A percentile compares a stretch with the other conserved stretches of the same genome.
Evolutionary conservation across 352 stramenopile species (phyloP).

Genomic region (Peronosclerospora sorghi): DNA sequence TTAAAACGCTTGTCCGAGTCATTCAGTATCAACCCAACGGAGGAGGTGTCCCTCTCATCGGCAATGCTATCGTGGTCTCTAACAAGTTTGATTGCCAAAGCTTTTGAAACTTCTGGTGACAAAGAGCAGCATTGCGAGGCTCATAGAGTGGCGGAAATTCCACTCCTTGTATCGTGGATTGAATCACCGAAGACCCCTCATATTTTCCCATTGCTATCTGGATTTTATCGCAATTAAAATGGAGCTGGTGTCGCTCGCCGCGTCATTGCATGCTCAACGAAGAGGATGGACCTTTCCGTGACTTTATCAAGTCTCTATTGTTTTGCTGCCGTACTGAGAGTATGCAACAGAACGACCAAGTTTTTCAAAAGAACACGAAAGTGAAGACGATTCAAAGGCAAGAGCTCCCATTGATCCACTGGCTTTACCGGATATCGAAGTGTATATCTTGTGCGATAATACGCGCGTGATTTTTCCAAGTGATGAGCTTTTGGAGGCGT

Average conservation of each 20-base stretch:
- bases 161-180: conserved; percentile 24
- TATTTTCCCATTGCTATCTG: conserved; percentile 23
- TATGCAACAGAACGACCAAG: not conserved
- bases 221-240: conserved; percentile 42
- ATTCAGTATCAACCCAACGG: conserved; percentile 1
- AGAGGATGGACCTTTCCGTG: conserved; percentile 31
- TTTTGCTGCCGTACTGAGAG: conserved; percentile 20
- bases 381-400: not conserved
- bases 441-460: conserved; percentile 38
- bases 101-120: conserved; percentile 15
- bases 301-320: conserved; percentile 37
- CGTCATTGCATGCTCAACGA: conserved; percentile 34
- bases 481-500: conserved; percentile 27
- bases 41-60: conserved; percentile 11
- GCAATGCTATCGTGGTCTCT: conserved; percentile 46
- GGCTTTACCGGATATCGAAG: conserved; percentile 19
- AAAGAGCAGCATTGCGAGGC: not conserved
- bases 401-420: not conserved
- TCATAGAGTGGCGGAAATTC: conserved; percentile 10
- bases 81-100: conserved; percentile 32
- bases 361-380: not conserved
- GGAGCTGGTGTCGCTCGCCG: conserved; percentile 15
- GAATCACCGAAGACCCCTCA: conserved; percentile 10
- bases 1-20: conserved; percentile 20
- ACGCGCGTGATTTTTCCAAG: conserved; percentile 42